A percentile compares a stretch with the other conserved stretches of the same genome.
Evolutionary conservation across 345 rosid species (phyloP).

Genomic region (Odontarrhena argentea): DNA sequence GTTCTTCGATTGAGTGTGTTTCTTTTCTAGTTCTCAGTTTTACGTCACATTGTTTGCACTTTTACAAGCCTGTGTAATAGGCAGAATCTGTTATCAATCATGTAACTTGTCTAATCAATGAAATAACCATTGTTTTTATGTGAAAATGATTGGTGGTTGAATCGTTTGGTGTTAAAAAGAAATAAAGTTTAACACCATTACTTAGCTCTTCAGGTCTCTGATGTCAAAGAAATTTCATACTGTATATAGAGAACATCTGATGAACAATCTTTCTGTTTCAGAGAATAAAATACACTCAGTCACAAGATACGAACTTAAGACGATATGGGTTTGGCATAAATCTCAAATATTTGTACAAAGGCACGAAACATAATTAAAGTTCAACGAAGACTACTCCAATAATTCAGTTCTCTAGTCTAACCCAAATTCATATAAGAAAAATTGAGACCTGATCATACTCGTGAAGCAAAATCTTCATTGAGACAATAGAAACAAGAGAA

Average conservation of each 20-base stretch:
- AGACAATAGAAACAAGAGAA: slow-evolving; percentile 22
- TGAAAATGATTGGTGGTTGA: slow-evolving; percentile 12
- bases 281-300: not conserved
- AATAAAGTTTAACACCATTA: not conserved
- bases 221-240: slow-evolving; percentile 4
- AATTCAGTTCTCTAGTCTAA: slow-evolving; percentile 30
- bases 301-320: slow-evolving; percentile 16
- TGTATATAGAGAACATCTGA: slow-evolving; percentile 6
- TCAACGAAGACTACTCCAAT: slow-evolving; percentile 33
- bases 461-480: slow-evolving; percentile 24
- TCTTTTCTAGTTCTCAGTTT: not conserved
- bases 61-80: slow-evolving; percentile 31
- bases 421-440: slow-evolving; percentile 10
- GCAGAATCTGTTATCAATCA: slow-evolving; percentile 32
- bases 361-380: slow-evolving; percentile 1
- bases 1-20: slow-evolving; percentile 25
- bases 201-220: not conserved
- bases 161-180: slow-evolving; percentile 16
- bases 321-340: slow-evolving; percentile 5
- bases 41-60: slow-evolving; percentile 18
- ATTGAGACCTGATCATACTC: slow-evolving; percentile 14
- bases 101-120: slow-evolving; percentile 30
- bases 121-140: slow-evolving; percentile 24
- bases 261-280: not conserved
- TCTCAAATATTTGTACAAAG: slow-evolving; percentile 33